Evolutionary conservation across 2,329 filamentous ascomycete species (phyloP), one percentile per base, ranked within the genome.

Genomic region (Sporothrix globosa): DNA sequence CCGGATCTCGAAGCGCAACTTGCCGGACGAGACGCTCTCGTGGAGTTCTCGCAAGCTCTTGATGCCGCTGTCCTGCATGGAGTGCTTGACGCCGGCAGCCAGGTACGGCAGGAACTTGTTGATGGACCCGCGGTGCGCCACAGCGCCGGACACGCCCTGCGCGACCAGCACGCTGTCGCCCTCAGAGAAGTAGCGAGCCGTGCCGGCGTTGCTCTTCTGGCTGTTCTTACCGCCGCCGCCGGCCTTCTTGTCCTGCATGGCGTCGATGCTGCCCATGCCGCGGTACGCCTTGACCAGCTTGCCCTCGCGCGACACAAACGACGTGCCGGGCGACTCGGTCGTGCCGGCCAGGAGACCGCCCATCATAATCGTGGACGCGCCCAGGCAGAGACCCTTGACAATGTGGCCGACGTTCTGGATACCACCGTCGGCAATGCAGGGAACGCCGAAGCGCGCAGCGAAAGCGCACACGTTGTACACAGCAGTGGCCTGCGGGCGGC

Each of bases 201-300:
- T 98, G 78, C 96, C 96, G 70, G 96, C 96, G 79, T 98, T 99
- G 81, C 90, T 90, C 83, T 90, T 88, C 81, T 91, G 89, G 81
- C 85, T 88, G 79, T 93, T 88, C 81, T 89, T 91, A 77, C 84
- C 83, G 75, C 90, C 91, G 72, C 82, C 86, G 69, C 92, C 93
- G 13, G 94, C 93, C 86, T 97, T 97, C 88, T 96, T 97, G 83
- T 98, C 95, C 83, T 98, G 94, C 96, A 99, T 99, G 75, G 96
- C 96, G 77, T 97, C 96, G 79, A 99, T 99, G 82, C 91, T 94
- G 75, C 96, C 96, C 96, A 99, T 99, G 72, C 96, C 96, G 82
- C 96, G 92, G 87, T 99, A 99, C 53, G 96, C 94, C 87, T 99
- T 99, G 82, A 99, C 95, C 69, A 99, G 90, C 87, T 98, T 96